Evolutionary conservation across 805 yeast genomes (phyloP).

Genomic region (Candida mattraensis): DNA sequence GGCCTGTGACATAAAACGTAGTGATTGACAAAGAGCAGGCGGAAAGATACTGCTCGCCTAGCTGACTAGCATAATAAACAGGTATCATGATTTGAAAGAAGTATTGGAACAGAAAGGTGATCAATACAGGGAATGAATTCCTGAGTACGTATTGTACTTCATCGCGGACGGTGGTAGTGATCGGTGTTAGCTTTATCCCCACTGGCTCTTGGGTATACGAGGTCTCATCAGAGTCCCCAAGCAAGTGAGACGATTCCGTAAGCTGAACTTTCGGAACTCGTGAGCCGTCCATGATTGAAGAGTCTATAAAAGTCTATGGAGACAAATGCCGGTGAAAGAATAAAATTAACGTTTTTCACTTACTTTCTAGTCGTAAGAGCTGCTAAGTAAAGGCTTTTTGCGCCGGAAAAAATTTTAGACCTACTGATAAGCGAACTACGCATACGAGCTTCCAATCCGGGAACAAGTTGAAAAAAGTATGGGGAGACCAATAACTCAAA

Average conservation of each 20-base stretch:
- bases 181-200: slow-evolving; percentile 2
- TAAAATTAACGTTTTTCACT: too few species aligned
- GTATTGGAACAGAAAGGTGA: slow-evolving; percentile 67
- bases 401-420: too few species aligned
- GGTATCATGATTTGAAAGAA: slow-evolving; percentile 72
- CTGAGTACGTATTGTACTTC: slow-evolving; percentile 31
- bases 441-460: too few species aligned
- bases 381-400: too few species aligned
- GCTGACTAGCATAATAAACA: slow-evolving; percentile 66
- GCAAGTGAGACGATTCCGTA: slow-evolving; percentile 22
- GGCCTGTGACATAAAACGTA: slow-evolving; percentile 73
- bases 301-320: too few species aligned
- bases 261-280: too few species aligned
- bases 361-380: too few species aligned
- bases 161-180: slow-evolving; percentile 14
- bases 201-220: slow-evolving; percentile 2
- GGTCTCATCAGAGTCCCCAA: background rate
- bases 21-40: slow-evolving; percentile 71
- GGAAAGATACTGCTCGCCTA: slow-evolving; percentile 66
- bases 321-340: too few species aligned
- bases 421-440: too few species aligned
- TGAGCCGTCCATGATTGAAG: too few species aligned
- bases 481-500: too few species aligned
- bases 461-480: too few species aligned
- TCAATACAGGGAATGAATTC: slow-evolving; percentile 55